Base-by-base conservation (phyloP, 495 filamentous ascomycete species). In the Sordaria brevicollis region DNA sequence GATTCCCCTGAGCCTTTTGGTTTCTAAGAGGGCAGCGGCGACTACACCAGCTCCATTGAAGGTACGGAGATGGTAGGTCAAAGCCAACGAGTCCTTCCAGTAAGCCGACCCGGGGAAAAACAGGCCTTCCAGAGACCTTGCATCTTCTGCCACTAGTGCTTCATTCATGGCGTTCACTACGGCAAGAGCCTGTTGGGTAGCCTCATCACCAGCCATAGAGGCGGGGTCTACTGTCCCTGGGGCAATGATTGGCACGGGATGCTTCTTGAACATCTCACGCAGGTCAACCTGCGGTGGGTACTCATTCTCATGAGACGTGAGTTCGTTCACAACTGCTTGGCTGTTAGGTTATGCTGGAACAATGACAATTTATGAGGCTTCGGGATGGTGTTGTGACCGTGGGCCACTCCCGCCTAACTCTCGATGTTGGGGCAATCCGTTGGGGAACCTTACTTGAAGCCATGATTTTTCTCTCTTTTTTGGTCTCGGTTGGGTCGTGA, bases 1-100 rank as follows among this genome's bases (percentile, higher is more conserved):
- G 11, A 75, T 21, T 4, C 67, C 70, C 34, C 76, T 69, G 11
- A 73, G 65, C 5, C 38, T 66, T 33, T 67, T 73, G 5, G 71
- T 73, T 37, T 73, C 67, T 37, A 77, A 31, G 8, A 80, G 57
- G 19, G 65, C 70, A 3, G 74, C 66, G 2, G 75, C 75, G 33
- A 77, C 71, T 1, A 68, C 62, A 2, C 43, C 69, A 6, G 70
- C 65, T 5, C 7, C 34, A 0, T 37, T 68, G 66, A 78, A 78
- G 17, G 77, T 79, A 21, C 78, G 77, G 34, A 76, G 39, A 66
- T 80, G 77, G 43, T 35, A 74, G 0, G 79, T 80, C 62, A 80
- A 38, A 7, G 75, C 75, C 25, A 79, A 19, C 31, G 71, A 69
- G 65, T 80, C 79, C n/a, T 70, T 72, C 77, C 79, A 80, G 70